phyloP scores from a whole-genome alignment of 257 asterid genomes.

The Striga asiatica region DNA sequence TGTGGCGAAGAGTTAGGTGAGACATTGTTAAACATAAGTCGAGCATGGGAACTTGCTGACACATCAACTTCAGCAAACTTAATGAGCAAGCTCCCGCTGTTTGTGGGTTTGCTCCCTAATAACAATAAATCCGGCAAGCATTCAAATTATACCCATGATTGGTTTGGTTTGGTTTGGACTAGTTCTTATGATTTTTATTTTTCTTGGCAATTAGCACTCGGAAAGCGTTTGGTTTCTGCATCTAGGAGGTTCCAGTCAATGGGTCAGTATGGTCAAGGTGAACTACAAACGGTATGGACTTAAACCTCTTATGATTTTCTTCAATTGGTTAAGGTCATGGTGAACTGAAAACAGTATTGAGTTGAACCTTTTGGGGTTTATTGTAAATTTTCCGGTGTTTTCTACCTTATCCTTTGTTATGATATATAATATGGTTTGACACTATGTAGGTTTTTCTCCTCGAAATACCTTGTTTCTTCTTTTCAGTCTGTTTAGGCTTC shows the following conservation, averaged over 20 bases:
- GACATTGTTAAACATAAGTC: constrained; percentile 49
- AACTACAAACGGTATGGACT: constrained; percentile 57
- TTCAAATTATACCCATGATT: background rate
- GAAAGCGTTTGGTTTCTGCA: constrained; percentile 76
- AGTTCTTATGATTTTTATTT: constrained; percentile 21
- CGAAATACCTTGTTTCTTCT: too few relatives aligned
- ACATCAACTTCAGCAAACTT: constrained; percentile 51
- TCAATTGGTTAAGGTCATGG: background rate
- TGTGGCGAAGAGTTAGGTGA: constrained; percentile 86
- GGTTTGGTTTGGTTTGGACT: constrained; percentile 3
- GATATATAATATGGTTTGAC: too few relatives aligned
- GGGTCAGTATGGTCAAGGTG: constrained; percentile 92
- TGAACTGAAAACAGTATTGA: background rate
- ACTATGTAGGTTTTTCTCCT: too few relatives aligned
- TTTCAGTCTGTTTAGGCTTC: too few relatives aligned
- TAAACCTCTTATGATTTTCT: background rate
- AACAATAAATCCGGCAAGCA: constrained; percentile 67
- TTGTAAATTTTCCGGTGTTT: too few relatives aligned
- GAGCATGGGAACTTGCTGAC: constrained; percentile 89
- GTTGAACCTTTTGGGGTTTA: background rate
- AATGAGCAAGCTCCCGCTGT: constrained; percentile 48
- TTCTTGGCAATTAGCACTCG: constrained; percentile 68
- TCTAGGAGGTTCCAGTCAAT: constrained; percentile 90
- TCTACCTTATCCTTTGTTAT: too few relatives aligned
- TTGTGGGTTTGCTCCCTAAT: constrained; percentile 33